Percentiles rank a stretch among this genome's conserved stretches.
Conservation (phyloP, 2,329 filamentous ascomycete species). For the Hypoxylon sp. region DNA sequence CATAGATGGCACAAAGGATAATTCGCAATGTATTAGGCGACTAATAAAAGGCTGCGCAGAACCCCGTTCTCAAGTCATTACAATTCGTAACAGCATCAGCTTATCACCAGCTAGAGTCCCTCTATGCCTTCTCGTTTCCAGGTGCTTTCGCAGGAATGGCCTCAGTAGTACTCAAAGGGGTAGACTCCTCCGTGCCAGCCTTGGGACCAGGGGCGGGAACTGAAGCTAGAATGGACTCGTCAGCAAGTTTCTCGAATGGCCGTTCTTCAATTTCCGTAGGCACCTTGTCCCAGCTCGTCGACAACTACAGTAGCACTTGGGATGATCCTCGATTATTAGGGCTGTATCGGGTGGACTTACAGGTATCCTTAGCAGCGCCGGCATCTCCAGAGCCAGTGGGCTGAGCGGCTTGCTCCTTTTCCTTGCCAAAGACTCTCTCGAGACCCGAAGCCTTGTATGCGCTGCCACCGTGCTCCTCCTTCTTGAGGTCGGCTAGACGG, state of each 20-base stretch:
- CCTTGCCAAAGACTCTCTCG: constrained; percentile 69
- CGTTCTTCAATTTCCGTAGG: background rate
- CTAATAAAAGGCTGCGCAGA: constrained; percentile 28
- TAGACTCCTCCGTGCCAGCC: constrained; percentile 46
- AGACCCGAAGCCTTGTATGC: constrained; percentile 71
- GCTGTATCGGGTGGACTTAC: constrained; percentile 28
- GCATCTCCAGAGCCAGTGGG: constrained; percentile 45
- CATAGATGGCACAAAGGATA: background rate
- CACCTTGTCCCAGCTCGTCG: background rate
- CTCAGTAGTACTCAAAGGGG: constrained; percentile 44
- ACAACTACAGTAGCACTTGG: background rate
- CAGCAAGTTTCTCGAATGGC: too few relatives aligned
- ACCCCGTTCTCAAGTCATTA: constrained; percentile 32
- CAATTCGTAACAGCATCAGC: constrained; percentile 32
- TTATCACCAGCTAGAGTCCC: background rate
- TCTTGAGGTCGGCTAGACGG: constrained; percentile 89
- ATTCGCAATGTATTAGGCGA: constrained; percentile 19
- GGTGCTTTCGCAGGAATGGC: constrained; percentile 46
- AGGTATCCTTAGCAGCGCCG: constrained; percentile 8
- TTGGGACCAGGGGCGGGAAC: constrained; percentile 46
- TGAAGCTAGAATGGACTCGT: constrained; percentile 27
- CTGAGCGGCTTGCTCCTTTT: constrained; percentile 56
- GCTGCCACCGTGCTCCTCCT: constrained; percentile 69
- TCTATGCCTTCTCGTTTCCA: constrained; percentile 46
- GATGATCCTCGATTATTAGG: background rate